Evolutionary conservation across 2,329 filamentous ascomycete genomes (phyloP).

Genomic region (Talaromyces sp.): DNA sequence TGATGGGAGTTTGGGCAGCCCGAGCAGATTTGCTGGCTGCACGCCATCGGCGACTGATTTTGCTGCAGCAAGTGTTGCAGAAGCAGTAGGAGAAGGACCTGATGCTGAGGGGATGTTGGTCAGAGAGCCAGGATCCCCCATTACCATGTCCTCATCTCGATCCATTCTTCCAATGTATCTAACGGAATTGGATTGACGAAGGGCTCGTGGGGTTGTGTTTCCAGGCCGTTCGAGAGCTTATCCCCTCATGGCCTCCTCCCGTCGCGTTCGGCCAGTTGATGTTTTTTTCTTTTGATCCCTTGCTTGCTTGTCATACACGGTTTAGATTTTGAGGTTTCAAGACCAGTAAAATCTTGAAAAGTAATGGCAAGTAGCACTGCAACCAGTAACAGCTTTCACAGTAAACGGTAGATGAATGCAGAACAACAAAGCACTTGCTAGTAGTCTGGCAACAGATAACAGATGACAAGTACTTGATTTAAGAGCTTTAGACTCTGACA

Average conservation of each 20-base stretch:
- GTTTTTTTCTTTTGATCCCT: not conserved
- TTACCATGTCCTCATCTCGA: conserved; percentile 40
- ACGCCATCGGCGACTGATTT: not conserved
- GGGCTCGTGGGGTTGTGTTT: conserved; percentile 1
- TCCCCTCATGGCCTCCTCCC: conserved; percentile 15
- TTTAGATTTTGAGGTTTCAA: too few species aligned
- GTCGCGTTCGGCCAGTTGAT: conserved; percentile 1
- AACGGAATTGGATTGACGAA: conserved; percentile 5
- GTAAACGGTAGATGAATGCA: not conserved
- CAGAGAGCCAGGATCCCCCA: conserved; percentile 28
- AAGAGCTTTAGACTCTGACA: not conserved
- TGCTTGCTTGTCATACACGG: not conserved
- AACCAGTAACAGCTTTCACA: not conserved
- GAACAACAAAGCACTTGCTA: not conserved
- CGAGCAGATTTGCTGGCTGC: conserved; percentile 4
- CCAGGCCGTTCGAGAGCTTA: conserved; percentile 13
- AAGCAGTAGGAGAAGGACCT: not conserved
- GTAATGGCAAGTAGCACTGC: not conserved
- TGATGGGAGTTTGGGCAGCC: conserved; percentile 10
- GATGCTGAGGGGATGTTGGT: not conserved
- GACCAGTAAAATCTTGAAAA: not conserved
- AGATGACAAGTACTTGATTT: not conserved
- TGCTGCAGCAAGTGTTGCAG: not conserved
- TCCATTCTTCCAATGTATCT: conserved; percentile 23
- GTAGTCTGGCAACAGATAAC: not conserved